Percentiles rank a stretch among this genome's conserved stretches.
phyloP scores from a whole-genome alignment of 441 rosid genomes.

The Adansonia rubrostipa region DNA sequence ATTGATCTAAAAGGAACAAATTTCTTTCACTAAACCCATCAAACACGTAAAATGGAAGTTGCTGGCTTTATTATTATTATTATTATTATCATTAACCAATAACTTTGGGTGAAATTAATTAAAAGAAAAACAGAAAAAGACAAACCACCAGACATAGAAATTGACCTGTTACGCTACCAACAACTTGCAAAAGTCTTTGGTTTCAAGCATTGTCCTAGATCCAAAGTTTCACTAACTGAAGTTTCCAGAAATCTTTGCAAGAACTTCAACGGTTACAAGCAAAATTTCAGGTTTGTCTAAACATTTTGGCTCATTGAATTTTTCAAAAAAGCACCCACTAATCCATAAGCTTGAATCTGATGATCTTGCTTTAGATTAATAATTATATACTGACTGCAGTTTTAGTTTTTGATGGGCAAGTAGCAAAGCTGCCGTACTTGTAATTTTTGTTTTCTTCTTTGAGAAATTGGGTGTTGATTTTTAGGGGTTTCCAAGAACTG shows the following conservation, averaged over 20 bases:
- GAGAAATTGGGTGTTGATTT: conserved; percentile 31
- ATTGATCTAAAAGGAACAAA: too few relatives aligned
- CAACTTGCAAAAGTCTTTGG: conserved; percentile 2
- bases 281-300: conserved; percentile 32
- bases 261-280: background rate
- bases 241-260: conserved; percentile 20
- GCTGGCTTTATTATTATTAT: too few relatives aligned
- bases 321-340: conserved; percentile 18
- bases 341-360: conserved; percentile 11
- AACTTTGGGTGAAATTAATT: background rate
- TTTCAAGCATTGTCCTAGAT: conserved; percentile 21
- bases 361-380: conserved; percentile 16
- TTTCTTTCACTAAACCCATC: too few relatives aligned
- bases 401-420: conserved; percentile 24
- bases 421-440: conserved; percentile 16
- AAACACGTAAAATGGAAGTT: too few relatives aligned
- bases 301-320: background rate
- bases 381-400: background rate
- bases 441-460: background rate
- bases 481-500: conserved; percentile 27
- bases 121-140: background rate
- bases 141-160: background rate
- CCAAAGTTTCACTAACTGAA: conserved; percentile 18
- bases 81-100: background rate
- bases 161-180: background rate